Base-by-base conservation (phyloP, 257 asterid genomes). In the Gentiana macrophylla region DNA sequence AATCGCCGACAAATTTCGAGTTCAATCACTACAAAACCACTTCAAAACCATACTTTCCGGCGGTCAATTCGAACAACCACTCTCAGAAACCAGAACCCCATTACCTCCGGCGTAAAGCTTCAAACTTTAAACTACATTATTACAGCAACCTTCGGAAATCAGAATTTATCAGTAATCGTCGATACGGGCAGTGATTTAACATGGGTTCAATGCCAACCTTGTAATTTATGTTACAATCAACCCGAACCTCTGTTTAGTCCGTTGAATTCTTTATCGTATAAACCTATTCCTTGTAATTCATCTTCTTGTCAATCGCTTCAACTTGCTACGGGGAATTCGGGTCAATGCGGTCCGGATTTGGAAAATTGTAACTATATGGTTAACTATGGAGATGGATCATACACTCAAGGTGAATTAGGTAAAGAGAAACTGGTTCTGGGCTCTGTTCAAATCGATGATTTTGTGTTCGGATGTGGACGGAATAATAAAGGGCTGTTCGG, bases 131-230 rank as follows among this genome's bases (percentile, higher is more conserved):
- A 90, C 74, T 90, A 90, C 80, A 68, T 90, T 36, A 84, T 86
- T 36, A 72, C 76, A 1, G 49, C 80, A 45, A 76, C 81, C 15
- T 43, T 90, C 62, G 97, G 94, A 24, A 70, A 71, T 52, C 72
- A 76, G 50, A 82, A 82, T 61, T 32, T 74, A 68, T 86, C 96
- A 1, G 78, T 86, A 8, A 86, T 90, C 5, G 86, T 90, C 0
- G 97, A 90, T 70, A 90, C 94, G 0, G 96, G 97, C 37, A 84
- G 94, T 53, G 96, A 90, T 55, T 74, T 90, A 7, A 84, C 94
- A 12, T 90, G 96, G 97, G 84, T 84, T 12, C 97, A 90, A 56
- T 90, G 96, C 66, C 90, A 84, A 57, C 97, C 97, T 48, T 90
- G 94, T 54, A 77, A 68, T 48, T 51, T 68, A 5, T 86, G 97